These are phyloP conservation scores for Gossypium bickii DNA, from an alignment of 345 rosid genomes.

Conservation along the genomic window DNA sequence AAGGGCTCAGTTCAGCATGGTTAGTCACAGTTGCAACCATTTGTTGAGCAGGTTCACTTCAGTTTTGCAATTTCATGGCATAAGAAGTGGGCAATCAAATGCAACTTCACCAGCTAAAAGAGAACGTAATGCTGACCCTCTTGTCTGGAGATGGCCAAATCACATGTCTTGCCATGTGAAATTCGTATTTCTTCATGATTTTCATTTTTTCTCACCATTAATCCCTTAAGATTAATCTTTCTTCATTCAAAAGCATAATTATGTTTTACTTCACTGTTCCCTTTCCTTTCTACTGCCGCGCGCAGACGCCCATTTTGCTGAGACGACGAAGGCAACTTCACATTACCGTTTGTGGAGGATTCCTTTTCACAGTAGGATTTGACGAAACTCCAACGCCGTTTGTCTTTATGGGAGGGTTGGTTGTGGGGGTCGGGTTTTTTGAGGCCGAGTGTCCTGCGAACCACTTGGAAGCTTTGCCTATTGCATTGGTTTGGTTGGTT, in stretches of 20 bases:
- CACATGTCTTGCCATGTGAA: conserved; percentile 61
- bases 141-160: conserved; percentile 66
- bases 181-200: too few relatives aligned
- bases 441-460: conserved; percentile 61
- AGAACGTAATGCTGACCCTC: conserved; percentile 77
- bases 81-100: too few relatives aligned
- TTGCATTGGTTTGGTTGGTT: background rate
- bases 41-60: too few relatives aligned
- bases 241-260: too few relatives aligned
- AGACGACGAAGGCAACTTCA: background rate
- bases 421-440: conserved; percentile 42
- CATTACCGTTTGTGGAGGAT: background rate
- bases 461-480: conserved; percentile 89
- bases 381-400: conserved; percentile 83
- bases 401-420: conserved; percentile 34
- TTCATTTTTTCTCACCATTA: too few relatives aligned
- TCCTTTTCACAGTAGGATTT: conserved; percentile 56
- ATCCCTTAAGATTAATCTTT: too few relatives aligned
- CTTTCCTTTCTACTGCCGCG: conserved; percentile 13
- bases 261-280: background rate
- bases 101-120: too few relatives aligned
- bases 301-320: conserved; percentile 6
- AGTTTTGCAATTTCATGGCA: too few relatives aligned
- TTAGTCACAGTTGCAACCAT: too few relatives aligned
- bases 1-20: background rate